phyloP scores from a whole-genome alignment of 2,329 filamentous ascomycete species.

The Ilyonectria robusta region DNA sequence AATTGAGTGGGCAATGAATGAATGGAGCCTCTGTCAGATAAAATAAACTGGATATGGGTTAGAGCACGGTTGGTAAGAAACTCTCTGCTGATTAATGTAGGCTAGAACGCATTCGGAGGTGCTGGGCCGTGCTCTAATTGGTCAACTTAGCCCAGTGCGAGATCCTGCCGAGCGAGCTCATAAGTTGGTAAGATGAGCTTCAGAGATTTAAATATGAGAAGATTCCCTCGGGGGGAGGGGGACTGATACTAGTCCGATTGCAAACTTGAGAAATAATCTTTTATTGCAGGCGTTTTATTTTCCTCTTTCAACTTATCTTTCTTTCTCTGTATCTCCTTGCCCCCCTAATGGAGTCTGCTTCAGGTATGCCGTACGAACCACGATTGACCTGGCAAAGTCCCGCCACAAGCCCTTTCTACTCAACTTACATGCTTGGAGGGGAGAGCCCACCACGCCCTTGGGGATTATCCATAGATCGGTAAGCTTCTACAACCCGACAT shows the following conservation, averaged over 20 bases:
- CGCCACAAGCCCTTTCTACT: constrained; percentile 6
- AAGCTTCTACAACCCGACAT: background rate
- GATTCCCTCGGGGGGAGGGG: constrained; percentile 7
- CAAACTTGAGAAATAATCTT: background rate
- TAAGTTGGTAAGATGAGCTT: background rate
- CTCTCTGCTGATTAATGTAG: too few relatives aligned
- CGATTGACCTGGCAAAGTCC: constrained; percentile 8
- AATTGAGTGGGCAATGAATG: too few relatives aligned
- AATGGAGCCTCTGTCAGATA: too few relatives aligned
- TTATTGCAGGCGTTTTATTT: background rate
- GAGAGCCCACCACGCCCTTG: constrained; percentile 2
- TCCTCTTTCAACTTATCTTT: background rate
- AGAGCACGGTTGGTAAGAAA: too few relatives aligned
- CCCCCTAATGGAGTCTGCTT: background rate
- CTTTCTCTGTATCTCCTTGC: background rate
- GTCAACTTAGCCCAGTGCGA: background rate
- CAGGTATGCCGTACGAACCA: constrained; percentile 8
- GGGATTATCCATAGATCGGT: constrained; percentile 7
- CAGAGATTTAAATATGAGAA: constrained; percentile 23
- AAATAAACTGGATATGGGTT: too few relatives aligned
- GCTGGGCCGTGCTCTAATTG: constrained; percentile 7
- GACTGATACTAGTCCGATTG: background rate
- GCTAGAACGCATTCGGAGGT: constrained; percentile 10
- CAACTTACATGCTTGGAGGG: background rate
- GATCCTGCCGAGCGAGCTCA: background rate